phyloP scores from a whole-genome alignment of 2,329 filamentous ascomycete species.

The Didymella arachidicola region DNA sequence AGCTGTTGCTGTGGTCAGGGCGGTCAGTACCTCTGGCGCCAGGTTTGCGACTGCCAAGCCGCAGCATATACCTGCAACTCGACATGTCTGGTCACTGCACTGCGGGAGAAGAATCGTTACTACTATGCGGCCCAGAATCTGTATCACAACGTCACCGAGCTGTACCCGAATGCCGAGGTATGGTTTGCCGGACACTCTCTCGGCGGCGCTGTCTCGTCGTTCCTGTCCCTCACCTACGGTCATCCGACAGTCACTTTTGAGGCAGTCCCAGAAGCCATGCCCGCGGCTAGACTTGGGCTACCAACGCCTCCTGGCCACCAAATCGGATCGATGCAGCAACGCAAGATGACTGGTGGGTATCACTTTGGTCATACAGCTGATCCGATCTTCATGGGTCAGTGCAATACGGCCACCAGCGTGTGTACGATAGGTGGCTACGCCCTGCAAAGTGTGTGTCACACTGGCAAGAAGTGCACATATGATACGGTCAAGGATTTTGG shows the following conservation, averaged over 20 bases:
- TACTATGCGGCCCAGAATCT: constrained; percentile 89
- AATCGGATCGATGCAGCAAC: constrained; percentile 70
- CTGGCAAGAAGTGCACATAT: constrained; percentile 86
- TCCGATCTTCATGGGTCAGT: constrained; percentile 91
- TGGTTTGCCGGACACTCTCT: constrained; percentile 95
- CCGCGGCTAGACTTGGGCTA: constrained; percentile 83
- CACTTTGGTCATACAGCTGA: constrained; percentile 97
- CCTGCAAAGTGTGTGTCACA: constrained; percentile 91
- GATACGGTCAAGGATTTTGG: constrained; percentile 91
- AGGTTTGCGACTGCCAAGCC: constrained; percentile 92
- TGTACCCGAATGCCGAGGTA: constrained; percentile 84
- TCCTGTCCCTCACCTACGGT: constrained; percentile 90
- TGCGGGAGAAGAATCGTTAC: constrained; percentile 86
- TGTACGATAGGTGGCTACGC: constrained; percentile 94
- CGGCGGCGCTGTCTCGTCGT: constrained; percentile 85
- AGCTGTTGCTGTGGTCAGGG: constrained; percentile 97
- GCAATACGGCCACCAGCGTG: constrained; percentile 86
- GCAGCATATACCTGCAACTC: constrained; percentile 90
- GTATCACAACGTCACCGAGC: constrained; percentile 87
- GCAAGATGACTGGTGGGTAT: constrained; percentile 73
- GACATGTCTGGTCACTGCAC: constrained; percentile 79
- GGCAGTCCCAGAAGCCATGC: constrained; percentile 88
- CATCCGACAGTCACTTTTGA: constrained; percentile 92
- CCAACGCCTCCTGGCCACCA: constrained; percentile 82
- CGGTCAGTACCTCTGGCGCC: constrained; percentile 86